These are phyloP conservation scores for Claviceps maximensis DNA, from an alignment of 2,329 filamentous ascomycete species.

Conservation along the genomic window DNA sequence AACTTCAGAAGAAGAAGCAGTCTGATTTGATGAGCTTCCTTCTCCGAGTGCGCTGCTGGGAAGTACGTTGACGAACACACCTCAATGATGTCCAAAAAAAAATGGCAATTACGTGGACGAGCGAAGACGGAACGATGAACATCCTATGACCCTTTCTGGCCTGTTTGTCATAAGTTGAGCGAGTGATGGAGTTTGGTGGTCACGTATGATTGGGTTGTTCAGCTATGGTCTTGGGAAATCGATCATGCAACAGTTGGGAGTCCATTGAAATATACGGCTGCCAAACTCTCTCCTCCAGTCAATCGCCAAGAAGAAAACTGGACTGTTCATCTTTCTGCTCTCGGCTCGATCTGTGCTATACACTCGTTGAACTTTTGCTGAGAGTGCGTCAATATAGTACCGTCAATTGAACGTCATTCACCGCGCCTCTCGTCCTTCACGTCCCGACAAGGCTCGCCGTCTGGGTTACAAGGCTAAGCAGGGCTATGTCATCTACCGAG, in stretches of 20 bases:
- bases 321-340: not conserved
- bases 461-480: constrained; percentile 99
- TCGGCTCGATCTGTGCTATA: constrained; percentile 49
- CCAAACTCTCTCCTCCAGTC: not conserved
- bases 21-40: constrained; percentile 99
- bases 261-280: not conserved
- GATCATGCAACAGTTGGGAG: too few species aligned
- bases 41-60: constrained; percentile 99
- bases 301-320: not conserved
- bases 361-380: constrained; percentile 99
- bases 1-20: constrained; percentile 99
- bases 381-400: constrained; percentile 99
- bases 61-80: constrained; percentile 57
- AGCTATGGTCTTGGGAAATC: too few species aligned
- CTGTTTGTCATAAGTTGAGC: not conserved
- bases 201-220: not conserved
- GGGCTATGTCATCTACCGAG: constrained; percentile 99
- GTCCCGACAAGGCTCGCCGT: constrained; percentile 99
- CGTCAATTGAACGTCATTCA: constrained; percentile 99
- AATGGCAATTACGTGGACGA: constrained; percentile 21
- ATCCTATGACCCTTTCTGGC: constrained; percentile 8
- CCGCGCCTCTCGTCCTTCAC: constrained; percentile 93
- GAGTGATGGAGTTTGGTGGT: not conserved
- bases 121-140: constrained; percentile 10
- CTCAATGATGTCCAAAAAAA: constrained; percentile 10